Evolutionary conservation across 1,284 basidiomycete species (phyloP).

Genomic region (Xerocomus minutiporus): DNA sequence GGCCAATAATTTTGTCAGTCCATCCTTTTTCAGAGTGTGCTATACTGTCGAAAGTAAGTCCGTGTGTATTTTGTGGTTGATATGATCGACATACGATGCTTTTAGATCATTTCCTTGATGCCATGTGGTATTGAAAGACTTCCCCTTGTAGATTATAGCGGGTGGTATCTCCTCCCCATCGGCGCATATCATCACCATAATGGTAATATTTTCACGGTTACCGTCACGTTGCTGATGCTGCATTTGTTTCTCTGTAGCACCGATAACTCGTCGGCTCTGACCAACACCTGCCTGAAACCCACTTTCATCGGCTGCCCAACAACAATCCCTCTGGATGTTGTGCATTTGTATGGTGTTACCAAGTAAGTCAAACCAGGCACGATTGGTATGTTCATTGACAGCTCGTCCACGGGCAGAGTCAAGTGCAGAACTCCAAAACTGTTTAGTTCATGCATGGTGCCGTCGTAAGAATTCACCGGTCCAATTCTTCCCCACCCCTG

Average conservation of each 20-base stretch:
- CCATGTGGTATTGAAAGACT: no score
- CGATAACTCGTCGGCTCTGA: background rate
- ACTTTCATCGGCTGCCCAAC: background rate
- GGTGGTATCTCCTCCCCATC: background rate
- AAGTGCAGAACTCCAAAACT: background rate
- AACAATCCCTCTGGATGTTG: background rate
- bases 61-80: no score
- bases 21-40: no score
- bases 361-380: background rate
- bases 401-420: background rate
- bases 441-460: background rate
- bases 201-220: background rate
- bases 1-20: no score
- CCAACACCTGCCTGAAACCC: background rate
- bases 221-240: background rate
- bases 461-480: background rate
- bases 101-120: no score
- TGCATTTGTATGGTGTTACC: background rate
- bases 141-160: no score
- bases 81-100: no score
- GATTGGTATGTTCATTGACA: slow-evolving; percentile 1
- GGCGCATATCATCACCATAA: background rate
- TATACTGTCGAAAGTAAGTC: no score
- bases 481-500: background rate
- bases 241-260: background rate